phyloP scores from a whole-genome alignment of 2,329 filamentous ascomycete genomes.

The Talaromyces sp. region DNA sequence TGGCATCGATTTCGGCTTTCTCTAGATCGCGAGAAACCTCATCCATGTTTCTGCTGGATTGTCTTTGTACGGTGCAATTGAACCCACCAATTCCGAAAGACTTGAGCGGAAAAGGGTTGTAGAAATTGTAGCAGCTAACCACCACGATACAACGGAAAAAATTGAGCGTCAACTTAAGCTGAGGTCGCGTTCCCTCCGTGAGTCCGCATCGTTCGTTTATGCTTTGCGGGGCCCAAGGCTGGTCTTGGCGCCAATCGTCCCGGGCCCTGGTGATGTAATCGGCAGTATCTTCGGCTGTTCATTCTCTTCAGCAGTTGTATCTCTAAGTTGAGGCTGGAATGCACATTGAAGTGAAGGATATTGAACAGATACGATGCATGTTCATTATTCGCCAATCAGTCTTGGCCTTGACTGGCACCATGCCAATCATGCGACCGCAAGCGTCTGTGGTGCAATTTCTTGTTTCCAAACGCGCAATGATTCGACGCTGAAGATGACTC shows the following conservation, averaged over 20 bases:
- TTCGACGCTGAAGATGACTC: background rate
- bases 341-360: background rate
- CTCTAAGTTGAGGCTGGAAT: background rate
- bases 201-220: background rate
- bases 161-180: background rate
- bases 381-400: background rate
- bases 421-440: background rate
- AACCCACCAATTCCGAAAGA: background rate
- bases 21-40: slow-evolving; percentile 35
- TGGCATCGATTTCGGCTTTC: slow-evolving; percentile 34
- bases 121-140: background rate
- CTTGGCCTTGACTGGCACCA: background rate
- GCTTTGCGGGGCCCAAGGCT: background rate
- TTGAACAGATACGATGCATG: background rate
- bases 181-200: background rate
- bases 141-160: background rate
- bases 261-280: too few species aligned
- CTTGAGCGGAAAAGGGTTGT: background rate
- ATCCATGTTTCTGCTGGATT: slow-evolving; percentile 32
- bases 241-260: background rate
- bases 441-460: background rate
- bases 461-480: background rate
- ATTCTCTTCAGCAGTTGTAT: background rate
- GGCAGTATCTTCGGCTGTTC: background rate
- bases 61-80: background rate